phyloP scores from a whole-genome alignment of 2,329 filamentous ascomycete genomes.

The Calonectria crousiana region DNA sequence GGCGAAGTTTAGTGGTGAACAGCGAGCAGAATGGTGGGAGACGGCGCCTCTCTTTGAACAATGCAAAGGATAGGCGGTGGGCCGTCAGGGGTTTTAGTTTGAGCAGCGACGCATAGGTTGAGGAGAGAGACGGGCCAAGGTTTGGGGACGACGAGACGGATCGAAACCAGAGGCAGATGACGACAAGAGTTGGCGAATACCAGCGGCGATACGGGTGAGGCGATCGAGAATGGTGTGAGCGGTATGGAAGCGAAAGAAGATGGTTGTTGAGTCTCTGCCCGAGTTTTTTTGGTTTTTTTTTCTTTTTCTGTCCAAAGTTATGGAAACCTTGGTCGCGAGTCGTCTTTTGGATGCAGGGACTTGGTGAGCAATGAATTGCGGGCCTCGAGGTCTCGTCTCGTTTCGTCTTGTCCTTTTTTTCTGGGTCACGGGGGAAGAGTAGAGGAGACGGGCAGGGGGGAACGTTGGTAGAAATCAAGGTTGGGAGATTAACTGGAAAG shows the following conservation, averaged over 20 bases:
- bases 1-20: not conserved
- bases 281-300: slow-evolving; percentile 24
- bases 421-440: slow-evolving; percentile 14
- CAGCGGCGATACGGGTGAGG: slow-evolving; percentile 9
- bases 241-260: slow-evolving; percentile 39
- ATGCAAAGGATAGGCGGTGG: slow-evolving; percentile 25
- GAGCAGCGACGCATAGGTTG: slow-evolving; percentile 5
- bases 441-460: slow-evolving; percentile 30
- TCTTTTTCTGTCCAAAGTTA: slow-evolving; percentile 20
- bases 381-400: slow-evolving; percentile 21
- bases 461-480: slow-evolving; percentile 6
- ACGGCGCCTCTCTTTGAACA: slow-evolving; percentile 9
- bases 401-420: slow-evolving; percentile 17
- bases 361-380: slow-evolving; percentile 33
- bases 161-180: not conserved
- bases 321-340: slow-evolving; percentile 23
- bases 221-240: slow-evolving; percentile 39
- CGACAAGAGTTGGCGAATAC: not conserved
- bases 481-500: slow-evolving; percentile 19
- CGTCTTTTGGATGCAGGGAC: slow-evolving; percentile 1
- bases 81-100: slow-evolving; percentile 17
- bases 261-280: slow-evolving; percentile 17
- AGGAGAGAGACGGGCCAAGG: slow-evolving; percentile 10
- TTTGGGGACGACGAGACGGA: not conserved
- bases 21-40: slow-evolving; percentile 1